Percentiles rank a stretch among this genome's conserved stretches.
phyloP scores from a whole-genome alignment of 257 asterid species.

The Eustoma russellianum region DNA sequence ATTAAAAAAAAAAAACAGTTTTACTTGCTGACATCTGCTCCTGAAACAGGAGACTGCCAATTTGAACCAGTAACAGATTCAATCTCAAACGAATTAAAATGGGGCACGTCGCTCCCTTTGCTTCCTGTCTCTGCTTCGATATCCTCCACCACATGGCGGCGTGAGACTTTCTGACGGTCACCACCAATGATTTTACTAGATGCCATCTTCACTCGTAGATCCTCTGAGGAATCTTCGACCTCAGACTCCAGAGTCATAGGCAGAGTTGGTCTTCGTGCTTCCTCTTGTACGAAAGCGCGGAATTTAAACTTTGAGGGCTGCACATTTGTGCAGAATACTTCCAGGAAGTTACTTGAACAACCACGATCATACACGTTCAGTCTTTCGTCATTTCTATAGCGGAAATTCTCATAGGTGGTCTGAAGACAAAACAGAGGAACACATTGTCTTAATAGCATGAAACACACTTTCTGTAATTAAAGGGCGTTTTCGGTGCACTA shows the following conservation, averaged over 20 bases:
- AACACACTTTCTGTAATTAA: too few species aligned
- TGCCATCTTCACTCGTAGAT: constrained; percentile 74
- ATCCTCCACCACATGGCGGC: constrained; percentile 86
- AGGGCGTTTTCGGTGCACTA: too few species aligned
- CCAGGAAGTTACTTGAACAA: constrained; percentile 60
- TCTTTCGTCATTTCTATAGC: constrained; percentile 84
- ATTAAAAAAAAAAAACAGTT: too few species aligned
- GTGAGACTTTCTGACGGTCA: constrained; percentile 87
- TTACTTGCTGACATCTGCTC: constrained; percentile 23
- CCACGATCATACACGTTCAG: constrained; percentile 80
- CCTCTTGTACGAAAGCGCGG: constrained; percentile 74
- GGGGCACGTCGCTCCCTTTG: constrained; percentile 77
- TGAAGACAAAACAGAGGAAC: constrained; percentile 22
- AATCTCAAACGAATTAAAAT: constrained; percentile 55
- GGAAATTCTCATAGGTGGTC: constrained; percentile 96
- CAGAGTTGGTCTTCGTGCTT: constrained; percentile 47
- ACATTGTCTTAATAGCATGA: too few species aligned
- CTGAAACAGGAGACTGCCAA: constrained; percentile 41
- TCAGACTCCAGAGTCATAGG: constrained; percentile 39
- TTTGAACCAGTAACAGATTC: constrained; percentile 69
- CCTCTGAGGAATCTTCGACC: constrained; percentile 28
- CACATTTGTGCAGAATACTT: constrained; percentile 83
- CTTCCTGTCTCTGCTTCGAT: constrained; percentile 85
- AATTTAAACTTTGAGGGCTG: constrained; percentile 83
- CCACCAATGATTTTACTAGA: constrained; percentile 87